phyloP scores from a whole-genome alignment of 2,329 filamentous ascomycete genomes.

The Talaromyces sp. region DNA sequence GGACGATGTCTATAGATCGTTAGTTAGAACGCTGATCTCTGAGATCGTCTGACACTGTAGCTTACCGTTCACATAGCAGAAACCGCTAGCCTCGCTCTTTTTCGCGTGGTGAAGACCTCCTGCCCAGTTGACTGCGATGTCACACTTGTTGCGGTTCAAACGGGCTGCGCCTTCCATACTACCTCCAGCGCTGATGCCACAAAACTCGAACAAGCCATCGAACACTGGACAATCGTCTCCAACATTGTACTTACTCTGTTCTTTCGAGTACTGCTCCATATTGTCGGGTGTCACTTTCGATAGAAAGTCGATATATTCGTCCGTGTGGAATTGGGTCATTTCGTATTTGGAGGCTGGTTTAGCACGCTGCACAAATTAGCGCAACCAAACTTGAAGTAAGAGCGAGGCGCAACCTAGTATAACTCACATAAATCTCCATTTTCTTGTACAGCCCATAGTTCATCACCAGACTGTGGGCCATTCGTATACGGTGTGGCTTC shows the following conservation, averaged over 20 bases:
- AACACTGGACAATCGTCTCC: slow-evolving; percentile 65
- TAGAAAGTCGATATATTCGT: slow-evolving; percentile 70
- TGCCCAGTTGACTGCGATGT: slow-evolving; percentile 77
- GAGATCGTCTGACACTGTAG: not conserved
- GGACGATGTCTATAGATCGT: slow-evolving; percentile 56
- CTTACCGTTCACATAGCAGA: slow-evolving; percentile 90
- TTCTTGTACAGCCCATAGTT: slow-evolving; percentile 71
- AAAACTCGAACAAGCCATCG: slow-evolving; percentile 68
- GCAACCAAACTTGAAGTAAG: not conserved
- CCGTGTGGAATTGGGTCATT: slow-evolving; percentile 71
- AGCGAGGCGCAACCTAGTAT: not conserved
- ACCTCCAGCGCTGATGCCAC: slow-evolving; percentile 66
- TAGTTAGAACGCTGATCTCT: slow-evolving; percentile 14
- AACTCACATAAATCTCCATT: slow-evolving; percentile 65
- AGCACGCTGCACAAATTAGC: slow-evolving; percentile 56
- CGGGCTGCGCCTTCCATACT: slow-evolving; percentile 69
- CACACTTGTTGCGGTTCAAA: slow-evolving; percentile 65
- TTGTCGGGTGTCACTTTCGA: slow-evolving; percentile 95
- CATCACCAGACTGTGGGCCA: slow-evolving; percentile 65
- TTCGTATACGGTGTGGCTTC: slow-evolving; percentile 66
- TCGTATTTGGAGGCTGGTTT: slow-evolving; percentile 72
- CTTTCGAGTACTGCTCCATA: slow-evolving; percentile 88
- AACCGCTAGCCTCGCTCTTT: slow-evolving; percentile 88
- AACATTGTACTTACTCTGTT: slow-evolving; percentile 77
- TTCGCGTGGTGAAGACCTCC: slow-evolving; percentile 96